Percentiles rank a stretch among this genome's conserved stretches.
Conservation (phyloP, 177 flowering plant species). For the Vitis hybrid region DNA sequence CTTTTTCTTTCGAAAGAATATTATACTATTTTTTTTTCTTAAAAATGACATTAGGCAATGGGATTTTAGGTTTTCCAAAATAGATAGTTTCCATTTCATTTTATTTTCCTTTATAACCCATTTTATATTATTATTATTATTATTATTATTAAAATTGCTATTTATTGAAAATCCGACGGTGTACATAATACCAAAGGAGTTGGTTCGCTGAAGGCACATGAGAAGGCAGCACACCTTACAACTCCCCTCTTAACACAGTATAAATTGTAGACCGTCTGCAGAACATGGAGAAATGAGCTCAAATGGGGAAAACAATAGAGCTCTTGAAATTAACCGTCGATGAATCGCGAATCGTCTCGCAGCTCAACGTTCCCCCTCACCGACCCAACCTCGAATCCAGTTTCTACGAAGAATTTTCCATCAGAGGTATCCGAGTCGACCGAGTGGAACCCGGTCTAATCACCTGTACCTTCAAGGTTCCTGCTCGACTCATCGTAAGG, state of each 20-base stretch:
- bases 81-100: too few species aligned
- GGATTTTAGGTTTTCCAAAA: too few species aligned
- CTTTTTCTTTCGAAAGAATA: too few species aligned
- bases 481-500: constrained; percentile 76
- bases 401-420: constrained; percentile 59
- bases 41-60: too few species aligned
- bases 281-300: background rate
- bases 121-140: too few species aligned
- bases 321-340: constrained; percentile 30
- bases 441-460: constrained; percentile 65
- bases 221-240: background rate
- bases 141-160: too few species aligned
- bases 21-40: too few species aligned
- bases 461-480: constrained; percentile 17
- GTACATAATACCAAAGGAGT: too few species aligned
- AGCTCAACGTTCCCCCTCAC: constrained; percentile 34
- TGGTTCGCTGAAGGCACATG: too few species aligned
- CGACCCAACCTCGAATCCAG: constrained; percentile 27
- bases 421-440: constrained; percentile 66
- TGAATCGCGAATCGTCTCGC: constrained; percentile 38
- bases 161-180: too few species aligned
- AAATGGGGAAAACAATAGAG: constrained; percentile 53
- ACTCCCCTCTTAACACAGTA: background rate
- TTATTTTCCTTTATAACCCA: too few species aligned
- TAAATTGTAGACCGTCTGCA: too few species aligned